Base-by-base conservation (phyloP, 2,329 filamentous ascomycete genomes). In the Fusarium mundagurra region DNA sequence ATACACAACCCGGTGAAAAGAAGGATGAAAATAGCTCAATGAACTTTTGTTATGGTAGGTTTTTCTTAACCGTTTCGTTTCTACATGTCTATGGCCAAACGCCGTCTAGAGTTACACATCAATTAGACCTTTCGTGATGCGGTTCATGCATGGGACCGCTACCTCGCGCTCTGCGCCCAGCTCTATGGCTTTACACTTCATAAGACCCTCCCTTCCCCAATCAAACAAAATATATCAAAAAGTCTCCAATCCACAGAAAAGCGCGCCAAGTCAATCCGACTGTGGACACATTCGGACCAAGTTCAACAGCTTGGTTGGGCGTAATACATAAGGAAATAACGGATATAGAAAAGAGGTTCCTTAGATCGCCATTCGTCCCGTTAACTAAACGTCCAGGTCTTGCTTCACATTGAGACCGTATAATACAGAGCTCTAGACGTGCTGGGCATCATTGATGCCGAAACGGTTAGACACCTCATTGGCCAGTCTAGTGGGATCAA, bases 401-500 rank as follows among this genome's bases (percentile, higher is more conserved):
- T 74, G 65, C 64, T 65, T 75, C 72, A 67, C 67, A 64, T 60
- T 36, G 48, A 38, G 60, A 66, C 51, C 61, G 43, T 64, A 58
- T 57, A 65, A 75, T 69, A 71, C 62, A 64, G 60, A 57, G 54
- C 71, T 59, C 43, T 71, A 68, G 54, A 64, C 60, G 47, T 74
- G 77, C 66, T 72, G 73, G 29, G 69, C 66, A 47, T 79, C 71
- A 55, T 73, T 79, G 71, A 85, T 85, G 62, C 86, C 86, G 62
- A 89, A 84, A 79, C 86, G 87, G 77, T 82, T 85, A 69, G 86
- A 84, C 45, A 88, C 86, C 74, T 85, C 85, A 66, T 82, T 84
- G 62, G 88, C 81, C 61, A 88, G 83, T 77, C 85, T 86, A 62
- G 83, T 81, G 11, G 89, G 84, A 78, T 90, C 86, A 74, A 90